Evolutionary conservation across 768 basidiomycete genomes (phyloP).

Genomic region (Suillus lakei): DNA sequence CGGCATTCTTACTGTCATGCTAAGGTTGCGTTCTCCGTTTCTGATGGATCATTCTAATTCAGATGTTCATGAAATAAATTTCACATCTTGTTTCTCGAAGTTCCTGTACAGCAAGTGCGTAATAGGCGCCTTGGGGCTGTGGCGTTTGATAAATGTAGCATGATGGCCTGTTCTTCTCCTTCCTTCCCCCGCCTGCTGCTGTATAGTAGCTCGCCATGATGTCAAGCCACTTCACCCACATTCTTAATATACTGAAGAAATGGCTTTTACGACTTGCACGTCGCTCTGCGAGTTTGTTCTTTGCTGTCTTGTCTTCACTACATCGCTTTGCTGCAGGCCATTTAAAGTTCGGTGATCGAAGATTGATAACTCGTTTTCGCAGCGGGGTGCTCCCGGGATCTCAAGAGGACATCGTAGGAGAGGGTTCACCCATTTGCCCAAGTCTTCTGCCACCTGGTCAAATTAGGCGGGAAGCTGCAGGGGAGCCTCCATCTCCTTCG

Average conservation of each 20-base stretch:
- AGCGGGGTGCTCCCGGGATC: background rate
- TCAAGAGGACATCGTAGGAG: background rate
- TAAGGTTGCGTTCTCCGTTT: background rate
- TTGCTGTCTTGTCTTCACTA: background rate
- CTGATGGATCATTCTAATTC: background rate
- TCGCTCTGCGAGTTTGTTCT: constrained; percentile 4
- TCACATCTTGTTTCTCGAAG: background rate
- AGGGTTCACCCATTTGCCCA: background rate
- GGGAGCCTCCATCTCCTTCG: constrained; percentile 7
- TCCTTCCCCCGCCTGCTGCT: background rate
- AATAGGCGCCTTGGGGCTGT: background rate
- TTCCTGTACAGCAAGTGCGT: background rate
- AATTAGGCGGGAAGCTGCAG: background rate
- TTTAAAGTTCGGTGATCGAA: background rate
- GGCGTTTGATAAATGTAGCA: background rate
- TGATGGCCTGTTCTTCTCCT: background rate
- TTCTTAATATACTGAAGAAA: constrained; percentile 2
- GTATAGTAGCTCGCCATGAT: background rate
- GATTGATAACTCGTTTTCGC: background rate
- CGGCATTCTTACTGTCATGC: background rate
- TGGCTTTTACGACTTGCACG: constrained; percentile 6
- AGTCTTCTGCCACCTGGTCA: constrained; percentile 1
- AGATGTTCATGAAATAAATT: background rate
- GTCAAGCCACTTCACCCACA: background rate
- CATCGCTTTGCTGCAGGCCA: background rate